Base-by-base conservation (phyloP, 2,329 filamentous ascomycete species). In the Aspergillus sp. region DNA sequence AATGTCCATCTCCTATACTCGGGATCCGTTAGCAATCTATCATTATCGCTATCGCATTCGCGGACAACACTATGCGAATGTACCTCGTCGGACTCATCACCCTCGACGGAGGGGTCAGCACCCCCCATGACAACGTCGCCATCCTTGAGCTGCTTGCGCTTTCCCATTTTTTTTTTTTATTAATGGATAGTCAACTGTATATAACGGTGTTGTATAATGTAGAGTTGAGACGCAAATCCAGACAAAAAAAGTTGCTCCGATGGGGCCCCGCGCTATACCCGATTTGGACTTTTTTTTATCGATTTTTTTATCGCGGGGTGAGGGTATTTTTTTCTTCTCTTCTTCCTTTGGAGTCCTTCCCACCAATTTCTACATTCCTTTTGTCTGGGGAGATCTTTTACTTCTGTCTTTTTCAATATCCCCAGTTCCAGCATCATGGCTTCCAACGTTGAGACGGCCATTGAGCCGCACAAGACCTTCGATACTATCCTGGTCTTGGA, bases 1-100 rank as follows among this genome's bases (percentile, higher is more conserved):
- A 67, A 91, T 86, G 65, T 95, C 87, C 62, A 90, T 86, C 62
- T 95, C 88, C 88, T 95, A 49, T 17, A 27, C 35, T 7, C 33
- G 15, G 4, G 9, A 35, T 17, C 15, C 33, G 7, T 27, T 43
- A 27, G 23, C 45, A 10, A 33, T 33, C 20, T 25, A 39, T 37
- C 20, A 32, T 46, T n/a, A n/a, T 37, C 41, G 35, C 55, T 50
- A 54, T 48, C 33, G 41, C 41, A 22, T 48, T 22, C 47, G 27
- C 27, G 32, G 25, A 37, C 9, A 30, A 12, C 25, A 30, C 25
- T 30, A 4, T 30, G 44, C 37, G 39, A 17, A 17, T 38, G 51
- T 48, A 70, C 69, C 51, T 71, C 69, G 53, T 73, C 71, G 37
- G 70, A 71, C 39, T 68, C 67, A 25, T 68, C 65, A 30, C 56